Base-by-base conservation (phyloP, 768 basidiomycete species). In the Cystobasidium ongulense region DNA sequence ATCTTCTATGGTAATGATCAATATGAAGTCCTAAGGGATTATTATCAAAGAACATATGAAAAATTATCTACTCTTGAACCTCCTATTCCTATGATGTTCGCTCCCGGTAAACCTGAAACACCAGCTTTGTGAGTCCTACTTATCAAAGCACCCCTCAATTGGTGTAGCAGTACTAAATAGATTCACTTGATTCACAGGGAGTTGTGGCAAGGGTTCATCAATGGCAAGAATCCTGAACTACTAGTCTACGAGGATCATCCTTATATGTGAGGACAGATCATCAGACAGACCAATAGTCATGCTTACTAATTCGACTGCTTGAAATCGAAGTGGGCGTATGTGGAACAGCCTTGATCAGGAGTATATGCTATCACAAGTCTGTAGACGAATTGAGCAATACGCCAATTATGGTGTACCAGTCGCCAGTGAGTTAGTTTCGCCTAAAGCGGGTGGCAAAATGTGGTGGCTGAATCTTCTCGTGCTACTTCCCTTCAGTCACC, bases 351-450 rank as follows among this genome's bases (percentile, higher is more conserved):
- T 1, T 17, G 52, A 75, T 23, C 73, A 54, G 21, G 70, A 53
- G 29, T 59, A 76, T 75, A 76, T 77, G 46, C 77, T 78, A 8
- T 8, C 27, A 2, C 77, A 78, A 31, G 77, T 79, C 27, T 80
- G 79, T 74, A 27, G 36, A 43, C 41, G 65, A 38, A 74, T 76
- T 29, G 27, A 76, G 38, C 35, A 50, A 23, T 74, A 77, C 62
- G 67, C 66, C 39, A 41, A 57, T 23, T 79, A 76, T 72, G 53
- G 50, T 18, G 68, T 76, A 38, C 78, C 79, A 1, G 72, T 78
- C 8, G 75, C 77, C 0, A 64, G 57, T 77, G 67, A 65, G 67
- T 62, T 75, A n/a, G n/a, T n/a, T n/a, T n/a, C 53, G 15, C 4
- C 21, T 2, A 59, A 2, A 17, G 1, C 1, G 38, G 27, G 27